Conservation (phyloP, 495 filamentous ascomycete genomes). For the Podospora bellae-mahoneyi region DNA sequence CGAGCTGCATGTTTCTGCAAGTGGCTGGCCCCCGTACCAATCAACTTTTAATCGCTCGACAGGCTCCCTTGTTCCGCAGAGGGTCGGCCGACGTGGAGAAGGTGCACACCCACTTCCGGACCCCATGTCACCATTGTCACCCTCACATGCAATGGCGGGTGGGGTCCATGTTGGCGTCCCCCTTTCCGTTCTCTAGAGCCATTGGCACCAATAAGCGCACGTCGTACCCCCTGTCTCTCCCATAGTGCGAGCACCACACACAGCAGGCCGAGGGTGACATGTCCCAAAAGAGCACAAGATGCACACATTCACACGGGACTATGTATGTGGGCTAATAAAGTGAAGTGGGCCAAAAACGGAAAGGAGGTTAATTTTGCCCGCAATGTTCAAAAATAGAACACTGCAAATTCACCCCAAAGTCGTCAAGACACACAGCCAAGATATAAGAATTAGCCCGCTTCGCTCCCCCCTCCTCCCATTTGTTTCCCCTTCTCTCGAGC, state of each 20-base stretch:
- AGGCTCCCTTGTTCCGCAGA: slow-evolving; percentile 27
- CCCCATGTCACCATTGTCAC: slow-evolving; percentile 30
- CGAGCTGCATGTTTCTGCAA: slow-evolving; percentile 31
- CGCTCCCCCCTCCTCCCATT: slow-evolving; percentile 18
- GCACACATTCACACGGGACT: slow-evolving; percentile 16
- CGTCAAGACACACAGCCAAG: slow-evolving; percentile 18
- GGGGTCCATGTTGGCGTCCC: slow-evolving; percentile 33
- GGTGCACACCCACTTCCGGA: slow-evolving; percentile 22
- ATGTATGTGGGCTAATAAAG: slow-evolving; percentile 23
- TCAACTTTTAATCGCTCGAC: slow-evolving; percentile 37
- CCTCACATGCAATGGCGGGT: slow-evolving; percentile 23
- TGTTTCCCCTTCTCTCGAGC: slow-evolving; percentile 34
- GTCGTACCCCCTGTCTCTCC: slow-evolving; percentile 14
- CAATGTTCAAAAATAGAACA: slow-evolving; percentile 43
- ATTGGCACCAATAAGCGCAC: slow-evolving; percentile 47
- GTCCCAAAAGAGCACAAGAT: slow-evolving; percentile 19
- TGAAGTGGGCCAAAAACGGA: slow-evolving; percentile 34
- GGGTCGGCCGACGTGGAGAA: slow-evolving; percentile 25
- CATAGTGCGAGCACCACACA: slow-evolving; percentile 24
- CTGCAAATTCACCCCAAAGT: slow-evolving; percentile 19
- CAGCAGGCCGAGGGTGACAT: slow-evolving; percentile 24
- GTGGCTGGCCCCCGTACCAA: slow-evolving; percentile 30
- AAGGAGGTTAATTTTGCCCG: slow-evolving; percentile 36
- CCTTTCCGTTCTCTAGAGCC: slow-evolving; percentile 12
- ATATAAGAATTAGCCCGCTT: slow-evolving; percentile 53